Evolutionary conservation across 208 protist genomes (phyloP), one percentile per base, ranked within the genome.

Genomic region (Crithidia bombi): DNA sequence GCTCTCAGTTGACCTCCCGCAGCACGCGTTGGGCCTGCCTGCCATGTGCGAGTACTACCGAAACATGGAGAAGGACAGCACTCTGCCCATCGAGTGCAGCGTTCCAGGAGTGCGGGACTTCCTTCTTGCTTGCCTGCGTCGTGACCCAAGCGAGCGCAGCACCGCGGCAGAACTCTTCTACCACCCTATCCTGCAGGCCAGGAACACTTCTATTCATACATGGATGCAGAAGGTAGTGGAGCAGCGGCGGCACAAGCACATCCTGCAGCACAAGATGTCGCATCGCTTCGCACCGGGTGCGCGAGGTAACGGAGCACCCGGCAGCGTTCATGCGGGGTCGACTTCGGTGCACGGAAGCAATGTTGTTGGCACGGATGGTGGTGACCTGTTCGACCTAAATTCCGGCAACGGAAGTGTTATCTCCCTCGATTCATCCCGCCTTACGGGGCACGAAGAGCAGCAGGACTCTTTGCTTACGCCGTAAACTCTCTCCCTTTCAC

Each of bases 41-140:
- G 83, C 88, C 65, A 74, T 95, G 79, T 83, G 78, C n/a, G 85
- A 92, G 19, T 88, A 79, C 50, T 95, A 92, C 65, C 74, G 81
- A 14, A 59, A 58, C 44, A 89, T 95, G 79, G 43, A 64, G 15
- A n/a, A 74, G 21, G 58, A 83, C 32, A 68, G 66, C 44, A 72
- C 81, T 26, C 64, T 90, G 15, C 67, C 73, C 30, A 81, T 95
- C 55, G 72, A 90, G 21, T 91, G 86, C 61, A 74, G 79, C 50
- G 77, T 86, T 26, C 70, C 78, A 5, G 70, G 65, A 0, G 82
- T 95, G 38, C 30, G 58, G 0, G 70, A 79, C 46, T 95, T 95
- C 64, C 64, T 95, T 0, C 49, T 73, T 11, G 46, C 62, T 1
- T 95, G 90, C 55, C 57, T 95, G 64, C 73, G 79, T 39, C 86